These are phyloP conservation scores for Manihot esculenta DNA, from an alignment of 441 rosid species.

Conservation along the genomic window DNA sequence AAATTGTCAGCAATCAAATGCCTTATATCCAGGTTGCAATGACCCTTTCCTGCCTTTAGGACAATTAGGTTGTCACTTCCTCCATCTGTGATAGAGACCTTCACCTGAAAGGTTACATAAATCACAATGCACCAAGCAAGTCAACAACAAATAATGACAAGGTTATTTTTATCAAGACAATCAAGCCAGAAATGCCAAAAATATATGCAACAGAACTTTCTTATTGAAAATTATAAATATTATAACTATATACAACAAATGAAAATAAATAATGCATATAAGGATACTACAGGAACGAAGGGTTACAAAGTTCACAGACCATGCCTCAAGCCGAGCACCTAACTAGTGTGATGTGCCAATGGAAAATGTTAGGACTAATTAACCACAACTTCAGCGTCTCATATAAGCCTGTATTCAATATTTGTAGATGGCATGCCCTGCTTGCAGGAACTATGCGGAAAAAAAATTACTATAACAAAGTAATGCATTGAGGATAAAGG, in stretches of 20 bases:
- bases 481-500: neutral
- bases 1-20: constrained; percentile 46
- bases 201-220: neutral
- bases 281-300: neutral
- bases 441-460: neutral
- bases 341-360: neutral
- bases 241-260: neutral
- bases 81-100: constrained; percentile 44
- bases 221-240: neutral
- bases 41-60: constrained; percentile 45
- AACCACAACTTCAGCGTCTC: neutral
- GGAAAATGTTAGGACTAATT: neutral
- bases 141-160: constrained; percentile 3
- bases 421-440: constrained; percentile 2
- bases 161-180: neutral
- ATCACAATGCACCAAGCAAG: neutral
- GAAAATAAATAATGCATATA: neutral
- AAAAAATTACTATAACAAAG: neutral
- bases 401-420: neutral
- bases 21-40: constrained; percentile 59
- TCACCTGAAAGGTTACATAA: constrained; percentile 44
- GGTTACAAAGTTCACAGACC: neutral
- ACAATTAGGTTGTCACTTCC: constrained; percentile 40
- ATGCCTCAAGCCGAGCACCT: neutral
- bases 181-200: neutral